Evolutionary conservation across 169 alveolate species (phyloP), one percentile per base, ranked within the genome.

Genomic region (Eimeria acervulina): DNA sequence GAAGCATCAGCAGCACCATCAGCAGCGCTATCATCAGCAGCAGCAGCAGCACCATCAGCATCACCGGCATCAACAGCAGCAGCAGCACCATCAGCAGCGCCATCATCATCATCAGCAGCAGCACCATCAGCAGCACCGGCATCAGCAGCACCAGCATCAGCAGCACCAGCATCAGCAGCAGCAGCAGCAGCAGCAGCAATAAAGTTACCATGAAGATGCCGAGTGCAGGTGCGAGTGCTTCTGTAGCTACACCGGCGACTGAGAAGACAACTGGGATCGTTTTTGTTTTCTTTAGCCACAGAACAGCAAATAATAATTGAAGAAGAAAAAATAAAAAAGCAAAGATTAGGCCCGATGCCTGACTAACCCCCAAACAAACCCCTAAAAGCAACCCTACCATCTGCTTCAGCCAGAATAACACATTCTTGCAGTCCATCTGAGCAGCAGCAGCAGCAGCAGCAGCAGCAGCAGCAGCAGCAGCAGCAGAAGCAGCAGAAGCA

Each of bases 391-490:
- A 52, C 2, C 63, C 88, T 52, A 38, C 28, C 38, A 23, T 10
- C 63, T 78, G 88, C 88, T 78, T 78, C 66, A 78, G 7, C 88
- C 88, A 78, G 21, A 78, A 78, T 15, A 78, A 52, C 8, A 21
- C 55, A 2, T 78, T 8, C 88, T 40, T 36, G 61, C 88, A 38
- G 36, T 78, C 88, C 88, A 36, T 21, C 88, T 78, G 88, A 26
- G n/a, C n/a, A n/a, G n/a, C n/a, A n/a, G n/a, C n/a, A n/a, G n/a
- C n/a, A n/a, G n/a, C n/a, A n/a, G n/a, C n/a, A n/a, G n/a, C n/a
- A n/a, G n/a, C n/a, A n/a, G n/a, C n/a, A n/a, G n/a, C n/a, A n/a
- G n/a, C n/a, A n/a, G n/a, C n/a, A n/a, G n/a, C n/a, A n/a, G n/a
- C n/a, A n/a, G n/a, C n/a, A n/a, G n/a, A n/a, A n/a, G n/a, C n/a